Conservation (phyloP, 805 yeast genomes). For the Candida qinlingensis region DNA sequence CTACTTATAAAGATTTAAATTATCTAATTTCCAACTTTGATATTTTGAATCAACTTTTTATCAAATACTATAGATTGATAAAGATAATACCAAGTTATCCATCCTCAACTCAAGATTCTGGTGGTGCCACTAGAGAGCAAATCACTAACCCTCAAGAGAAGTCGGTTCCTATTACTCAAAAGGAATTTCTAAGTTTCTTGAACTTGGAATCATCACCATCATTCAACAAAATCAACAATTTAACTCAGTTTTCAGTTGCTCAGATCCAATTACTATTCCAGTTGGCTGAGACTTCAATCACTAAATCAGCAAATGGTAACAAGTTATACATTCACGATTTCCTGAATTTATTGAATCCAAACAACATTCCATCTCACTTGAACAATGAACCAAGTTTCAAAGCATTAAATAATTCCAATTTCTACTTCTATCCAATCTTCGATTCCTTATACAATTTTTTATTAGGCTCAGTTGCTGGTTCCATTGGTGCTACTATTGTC, state of each 20-base stretch:
- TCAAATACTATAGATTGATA: constrained; percentile 26
- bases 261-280: constrained; percentile 34
- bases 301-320: neutral
- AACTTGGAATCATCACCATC: constrained; percentile 26
- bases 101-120: constrained; percentile 1
- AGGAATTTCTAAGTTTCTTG: constrained; percentile 30
- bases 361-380: constrained; percentile 25
- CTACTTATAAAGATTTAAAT: constrained; percentile 34
- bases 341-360: constrained; percentile 36
- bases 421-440: constrained; percentile 57
- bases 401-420: constrained; percentile 23
- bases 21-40: constrained; percentile 36
- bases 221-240: constrained; percentile 35
- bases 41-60: constrained; percentile 32
- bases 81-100: constrained; percentile 10
- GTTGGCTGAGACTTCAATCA: constrained; percentile 11
- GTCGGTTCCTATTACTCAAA: constrained; percentile 31
- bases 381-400: constrained; percentile 15
- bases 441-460: constrained; percentile 84
- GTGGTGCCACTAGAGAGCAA: constrained; percentile 10
- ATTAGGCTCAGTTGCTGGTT: constrained; percentile 93
- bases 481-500: constrained; percentile 96
- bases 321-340: constrained; percentile 33
- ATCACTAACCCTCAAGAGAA: constrained; percentile 17
- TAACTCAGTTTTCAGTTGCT: constrained; percentile 35